Percentiles rank a stretch among this genome's conserved stretches.
Evolutionary conservation across 495 filamentous ascomycete species (phyloP).

Genomic region (Chaetomium tenue): DNA sequence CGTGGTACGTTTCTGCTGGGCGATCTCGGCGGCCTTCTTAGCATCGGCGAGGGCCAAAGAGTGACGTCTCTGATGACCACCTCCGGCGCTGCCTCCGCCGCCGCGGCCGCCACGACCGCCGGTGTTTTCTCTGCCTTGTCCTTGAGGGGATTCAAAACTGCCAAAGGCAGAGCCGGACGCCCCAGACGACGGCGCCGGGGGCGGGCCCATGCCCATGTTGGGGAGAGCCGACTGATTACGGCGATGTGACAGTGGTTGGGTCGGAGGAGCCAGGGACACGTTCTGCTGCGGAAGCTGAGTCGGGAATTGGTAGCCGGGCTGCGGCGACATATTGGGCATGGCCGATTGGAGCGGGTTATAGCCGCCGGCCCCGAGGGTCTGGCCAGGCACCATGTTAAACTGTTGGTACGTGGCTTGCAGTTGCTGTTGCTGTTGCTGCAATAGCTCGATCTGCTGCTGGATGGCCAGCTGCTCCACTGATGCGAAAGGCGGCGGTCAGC

Average conservation of each 20-base stretch:
- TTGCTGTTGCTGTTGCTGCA: slow-evolving; percentile 98
- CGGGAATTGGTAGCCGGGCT: slow-evolving; percentile 87
- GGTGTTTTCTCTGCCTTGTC: slow-evolving; percentile 67
- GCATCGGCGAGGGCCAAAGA: slow-evolving; percentile 93
- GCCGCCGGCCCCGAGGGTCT: slow-evolving; percentile 65
- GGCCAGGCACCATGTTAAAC: slow-evolving; percentile 88
- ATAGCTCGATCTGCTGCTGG: slow-evolving; percentile 96
- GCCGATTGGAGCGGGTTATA: slow-evolving; percentile 66
- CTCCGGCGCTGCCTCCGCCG: slow-evolving; percentile 55
- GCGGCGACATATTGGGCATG: slow-evolving; percentile 77
- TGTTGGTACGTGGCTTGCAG: slow-evolving; percentile 94
- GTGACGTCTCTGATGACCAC: slow-evolving; percentile 90
- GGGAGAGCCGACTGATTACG: slow-evolving; percentile 97
- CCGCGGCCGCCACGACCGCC: slow-evolving; percentile 75
- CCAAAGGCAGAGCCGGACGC: slow-evolving; percentile 79
- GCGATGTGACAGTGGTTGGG: slow-evolving; percentile 79
- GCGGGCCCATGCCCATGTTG: slow-evolving; percentile 88
- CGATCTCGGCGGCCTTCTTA: slow-evolving; percentile 94
- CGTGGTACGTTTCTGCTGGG: slow-evolving; percentile 93
- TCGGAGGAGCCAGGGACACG: slow-evolving; percentile 70
- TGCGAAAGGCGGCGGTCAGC: slow-evolving; percentile 34
- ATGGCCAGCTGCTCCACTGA: slow-evolving; percentile 97
- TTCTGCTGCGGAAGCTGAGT: slow-evolving; percentile 74
- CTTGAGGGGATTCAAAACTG: slow-evolving; percentile 65
- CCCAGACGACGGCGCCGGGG: slow-evolving; percentile 94